A percentile compares a stretch with the other conserved stretches of the same genome.
Conservation (phyloP, 2,329 filamentous ascomycete species). For the Fusarium tanahbumbuense region DNA sequence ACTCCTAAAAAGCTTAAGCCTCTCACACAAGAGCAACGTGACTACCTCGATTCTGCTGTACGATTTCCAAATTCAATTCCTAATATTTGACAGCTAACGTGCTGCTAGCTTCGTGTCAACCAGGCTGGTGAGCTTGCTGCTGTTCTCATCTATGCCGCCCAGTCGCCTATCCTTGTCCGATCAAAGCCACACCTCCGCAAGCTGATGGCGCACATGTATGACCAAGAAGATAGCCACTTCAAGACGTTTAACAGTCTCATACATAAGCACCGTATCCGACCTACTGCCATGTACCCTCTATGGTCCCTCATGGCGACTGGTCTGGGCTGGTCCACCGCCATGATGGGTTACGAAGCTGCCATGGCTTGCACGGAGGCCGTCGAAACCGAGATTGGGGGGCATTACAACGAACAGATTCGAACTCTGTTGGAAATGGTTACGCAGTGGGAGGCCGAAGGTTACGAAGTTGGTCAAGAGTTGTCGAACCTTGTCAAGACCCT, state of each 20-base stretch:
- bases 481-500: slow-evolving; percentile 77
- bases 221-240: slow-evolving; percentile 92
- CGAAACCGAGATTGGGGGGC: slow-evolving; percentile 95
- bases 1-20: slow-evolving; percentile 62
- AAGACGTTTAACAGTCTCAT: slow-evolving; percentile 85
- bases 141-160: slow-evolving; percentile 90
- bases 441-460: slow-evolving; percentile 79
- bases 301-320: slow-evolving; percentile 85
- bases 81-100: slow-evolving; percentile 14
- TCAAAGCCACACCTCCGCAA: slow-evolving; percentile 88
- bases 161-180: slow-evolving; percentile 82
- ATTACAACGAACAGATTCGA: slow-evolving; percentile 94
- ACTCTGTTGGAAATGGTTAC: slow-evolving; percentile 83
- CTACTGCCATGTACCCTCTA: slow-evolving; percentile 90
- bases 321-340: slow-evolving; percentile 88
- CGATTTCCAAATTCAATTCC: slow-evolving; percentile 38
- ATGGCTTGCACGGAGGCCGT: slow-evolving; percentile 99
- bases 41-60: slow-evolving; percentile 81
- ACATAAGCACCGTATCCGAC: slow-evolving; percentile 87
- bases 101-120: slow-evolving; percentile 83
- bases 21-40: slow-evolving; percentile 75
- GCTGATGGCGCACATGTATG: slow-evolving; percentile 97
- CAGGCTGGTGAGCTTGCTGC: slow-evolving; percentile 98
- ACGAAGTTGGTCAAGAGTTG: slow-evolving; percentile 84
- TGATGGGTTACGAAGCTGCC: slow-evolving; percentile 90